phyloP scores from a whole-genome alignment of 1,284 basidiomycete genomes.

The Sporisorium graminicola region DNA sequence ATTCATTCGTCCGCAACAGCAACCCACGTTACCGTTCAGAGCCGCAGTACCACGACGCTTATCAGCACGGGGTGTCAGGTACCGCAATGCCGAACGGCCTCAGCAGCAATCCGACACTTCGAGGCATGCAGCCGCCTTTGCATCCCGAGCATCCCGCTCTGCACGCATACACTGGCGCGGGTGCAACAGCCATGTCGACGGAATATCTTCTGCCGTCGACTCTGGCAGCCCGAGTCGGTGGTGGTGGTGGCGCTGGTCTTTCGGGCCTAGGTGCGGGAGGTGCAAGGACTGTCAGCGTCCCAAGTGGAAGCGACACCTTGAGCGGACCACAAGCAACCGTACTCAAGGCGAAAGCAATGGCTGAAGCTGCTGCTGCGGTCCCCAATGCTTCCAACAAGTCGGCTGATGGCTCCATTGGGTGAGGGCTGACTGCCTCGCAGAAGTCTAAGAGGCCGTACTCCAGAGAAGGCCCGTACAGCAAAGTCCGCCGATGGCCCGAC shows the following conservation, averaged over 20 bases:
- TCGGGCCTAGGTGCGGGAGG: constrained; percentile 65
- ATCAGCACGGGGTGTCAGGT: background rate
- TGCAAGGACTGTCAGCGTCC: constrained; percentile 56
- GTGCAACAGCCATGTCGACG: background rate
- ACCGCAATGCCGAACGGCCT: constrained; percentile 34
- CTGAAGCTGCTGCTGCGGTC: constrained; percentile 24
- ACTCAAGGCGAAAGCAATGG: constrained; percentile 42
- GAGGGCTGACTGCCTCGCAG: background rate
- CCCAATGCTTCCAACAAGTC: background rate
- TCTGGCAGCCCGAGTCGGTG: constrained; percentile 3
- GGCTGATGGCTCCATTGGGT: background rate
- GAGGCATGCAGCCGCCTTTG: constrained; percentile 9
- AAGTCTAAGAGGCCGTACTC: no score
- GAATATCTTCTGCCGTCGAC: constrained; percentile 3
- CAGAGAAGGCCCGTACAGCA: no score
- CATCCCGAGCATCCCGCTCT: constrained; percentile 1
- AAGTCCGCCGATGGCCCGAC: no score
- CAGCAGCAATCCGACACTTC: constrained; percentile 34
- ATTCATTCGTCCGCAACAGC: background rate
- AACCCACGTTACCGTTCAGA: background rate
- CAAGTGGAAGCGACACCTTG: constrained; percentile 63
- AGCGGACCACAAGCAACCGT: constrained; percentile 64
- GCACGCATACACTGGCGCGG: background rate
- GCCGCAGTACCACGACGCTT: background rate
- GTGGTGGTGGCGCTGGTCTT: constrained; percentile 49